These are phyloP conservation scores for Anacardium occidentale DNA, from an alignment of 345 rosid species.

Conservation along the genomic window DNA sequence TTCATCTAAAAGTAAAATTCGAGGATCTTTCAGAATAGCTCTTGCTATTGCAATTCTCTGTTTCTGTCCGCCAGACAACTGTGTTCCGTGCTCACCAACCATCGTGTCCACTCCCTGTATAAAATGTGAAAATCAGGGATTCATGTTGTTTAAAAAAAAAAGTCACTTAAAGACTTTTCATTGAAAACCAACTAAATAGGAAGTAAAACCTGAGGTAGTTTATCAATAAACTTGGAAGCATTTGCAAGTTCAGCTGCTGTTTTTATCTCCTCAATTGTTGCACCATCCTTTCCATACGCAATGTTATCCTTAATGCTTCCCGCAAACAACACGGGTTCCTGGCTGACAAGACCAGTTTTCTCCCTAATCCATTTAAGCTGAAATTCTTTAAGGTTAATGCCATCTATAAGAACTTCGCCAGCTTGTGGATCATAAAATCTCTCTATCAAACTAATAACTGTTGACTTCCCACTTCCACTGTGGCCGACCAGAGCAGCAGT, in stretches of 20 bases:
- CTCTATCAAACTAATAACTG: constrained; percentile 69
- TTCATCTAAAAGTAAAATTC: constrained; percentile 77
- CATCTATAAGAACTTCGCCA: constrained; percentile 66
- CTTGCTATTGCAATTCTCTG: constrained; percentile 91
- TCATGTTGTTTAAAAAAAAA: not conserved
- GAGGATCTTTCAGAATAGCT: constrained; percentile 76
- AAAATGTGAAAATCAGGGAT: not conserved
- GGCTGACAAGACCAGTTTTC: constrained; percentile 80
- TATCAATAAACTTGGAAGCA: constrained; percentile 72
- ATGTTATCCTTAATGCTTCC: constrained; percentile 71
- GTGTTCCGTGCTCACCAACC: constrained; percentile 95
- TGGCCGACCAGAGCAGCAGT: constrained; percentile 83
- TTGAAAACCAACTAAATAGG: not conserved
- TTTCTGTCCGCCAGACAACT: constrained; percentile 94
- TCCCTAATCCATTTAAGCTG: constrained; percentile 74
- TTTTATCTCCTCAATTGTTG: constrained; percentile 65
- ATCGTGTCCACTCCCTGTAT: constrained; percentile 69
- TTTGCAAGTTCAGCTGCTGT: constrained; percentile 74
- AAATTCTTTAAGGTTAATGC: constrained; percentile 59
- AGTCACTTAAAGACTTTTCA: not conserved
- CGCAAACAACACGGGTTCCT: constrained; percentile 76
- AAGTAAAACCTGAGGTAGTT: constrained; percentile 55
- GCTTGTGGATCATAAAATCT: constrained; percentile 80
- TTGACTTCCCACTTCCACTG: constrained; percentile 92
- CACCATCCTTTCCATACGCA: constrained; percentile 70